Base-by-base conservation (phyloP, 371 early-diverging fungal genomes). In the Coelomomyces lativittatus region DNA sequence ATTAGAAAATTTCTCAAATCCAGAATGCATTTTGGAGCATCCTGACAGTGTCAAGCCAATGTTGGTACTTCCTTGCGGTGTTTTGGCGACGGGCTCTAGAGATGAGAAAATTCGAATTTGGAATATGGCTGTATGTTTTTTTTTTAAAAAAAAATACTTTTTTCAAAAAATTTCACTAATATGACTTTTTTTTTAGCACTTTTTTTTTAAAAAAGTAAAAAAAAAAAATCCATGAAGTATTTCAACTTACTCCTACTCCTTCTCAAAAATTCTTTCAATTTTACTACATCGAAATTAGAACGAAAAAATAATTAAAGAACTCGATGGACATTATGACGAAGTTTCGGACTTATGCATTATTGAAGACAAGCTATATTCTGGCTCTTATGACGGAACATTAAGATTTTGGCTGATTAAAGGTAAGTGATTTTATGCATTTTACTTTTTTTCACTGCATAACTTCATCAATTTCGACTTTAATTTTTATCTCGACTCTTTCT, bases 311-410 rank as follows among this genome's bases (percentile, higher is more conserved):
- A 46, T 83, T 19, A 66, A 67, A 25, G 61, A 59, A 0, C 69
- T 88, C 37, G 70, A 71, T 35, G 86, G 80, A 3, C 88, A 88
- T 54, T 85, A 78, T 56, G 86, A 82, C 55, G 85, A 86, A 53
- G 75, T 88, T 4, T 67, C 81, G 2, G 57, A 70, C 38, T 61
- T 86, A 48, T 56, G 56, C 1, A 56, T 70, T 0, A 28, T 52
- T 19, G 79, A 79, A 10, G 53, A 64, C 1, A 77, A 66, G 0
- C 50, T 86, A 3, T 79, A 77, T 56, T 78, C 82, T 25, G 83
- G 65, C 9, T 83, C 84, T 0, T 56, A 85, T 27, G 88, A 88
- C 55, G 67, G 75, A 23, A 86, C 88, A 0, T 52, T 88, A 19
- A 72, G 86, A 27, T 60, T 61, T 17, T 88, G 88, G 88, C 54